phyloP scores from a whole-genome alignment of 352 stramenopile genomes.

The Globisporangium irregulare region DNA sequence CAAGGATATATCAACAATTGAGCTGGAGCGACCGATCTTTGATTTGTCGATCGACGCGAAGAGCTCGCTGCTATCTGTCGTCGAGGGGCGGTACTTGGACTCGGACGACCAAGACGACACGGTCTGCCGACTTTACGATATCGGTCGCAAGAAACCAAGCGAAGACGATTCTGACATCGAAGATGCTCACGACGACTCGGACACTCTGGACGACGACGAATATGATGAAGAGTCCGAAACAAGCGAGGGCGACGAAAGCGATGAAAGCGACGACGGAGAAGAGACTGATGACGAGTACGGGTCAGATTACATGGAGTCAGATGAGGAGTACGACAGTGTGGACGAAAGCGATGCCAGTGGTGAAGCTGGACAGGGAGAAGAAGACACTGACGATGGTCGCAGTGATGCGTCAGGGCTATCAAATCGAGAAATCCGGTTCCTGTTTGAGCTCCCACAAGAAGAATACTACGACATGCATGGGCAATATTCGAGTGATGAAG shows the following conservation, averaged over 20 bases:
- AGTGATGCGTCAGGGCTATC: constrained; percentile 35
- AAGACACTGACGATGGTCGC: constrained; percentile 29
- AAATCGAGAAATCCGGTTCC: constrained; percentile 54
- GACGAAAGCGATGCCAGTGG: constrained; percentile 23
- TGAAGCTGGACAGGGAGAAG: constrained; percentile 21
- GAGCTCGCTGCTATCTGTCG: constrained; percentile 60
- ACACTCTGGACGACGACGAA: constrained; percentile 74
- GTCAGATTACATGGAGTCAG: constrained; percentile 28
- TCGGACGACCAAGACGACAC: constrained; percentile 68
- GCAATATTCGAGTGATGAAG: constrained; percentile 76
- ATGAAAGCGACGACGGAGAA: constrained; percentile 48
- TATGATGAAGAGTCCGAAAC: constrained; percentile 65
- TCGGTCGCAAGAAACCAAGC: constrained; percentile 76
- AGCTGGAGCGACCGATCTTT: constrained; percentile 76
- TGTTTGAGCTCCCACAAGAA: constrained; percentile 70
- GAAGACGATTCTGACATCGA: constrained; percentile 89
- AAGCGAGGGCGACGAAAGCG: constrained; percentile 38
- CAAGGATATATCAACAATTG: constrained; percentile 80
- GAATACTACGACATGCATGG: constrained; percentile 71
- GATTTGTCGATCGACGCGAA: constrained; percentile 65
- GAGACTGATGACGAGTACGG: constrained; percentile 35
- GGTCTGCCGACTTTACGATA: constrained; percentile 84
- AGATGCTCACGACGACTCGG: constrained; percentile 63
- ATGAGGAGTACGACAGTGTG: constrained; percentile 38
- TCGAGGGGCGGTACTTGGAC: constrained; percentile 76